Conservation (phyloP, 768 basidiomycete genomes). For the Hypholoma sublateritium region DNA sequence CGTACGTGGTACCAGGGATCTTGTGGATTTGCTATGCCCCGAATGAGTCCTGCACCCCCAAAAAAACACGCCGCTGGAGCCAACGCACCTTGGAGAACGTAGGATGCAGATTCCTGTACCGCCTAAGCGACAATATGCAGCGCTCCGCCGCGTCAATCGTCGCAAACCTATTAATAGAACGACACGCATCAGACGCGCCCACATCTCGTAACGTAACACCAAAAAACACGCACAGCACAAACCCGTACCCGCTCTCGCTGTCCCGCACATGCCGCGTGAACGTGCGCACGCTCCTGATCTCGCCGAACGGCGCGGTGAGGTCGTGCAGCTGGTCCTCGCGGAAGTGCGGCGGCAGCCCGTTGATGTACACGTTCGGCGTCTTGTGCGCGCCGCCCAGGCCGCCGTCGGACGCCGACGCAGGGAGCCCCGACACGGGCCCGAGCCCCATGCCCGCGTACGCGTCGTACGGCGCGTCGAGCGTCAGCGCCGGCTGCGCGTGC, state of each 20-base stretch:
- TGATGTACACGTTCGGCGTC: conserved; percentile 86
- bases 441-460: background rate
- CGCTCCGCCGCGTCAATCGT: conserved; percentile 65
- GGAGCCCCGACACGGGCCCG: conserved; percentile 7
- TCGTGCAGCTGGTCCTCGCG: conserved; percentile 78
- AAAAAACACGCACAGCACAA: conserved; percentile 61
- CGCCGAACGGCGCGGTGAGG: conserved; percentile 71
- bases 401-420: conserved; percentile 15
- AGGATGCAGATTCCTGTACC: conserved; percentile 78
- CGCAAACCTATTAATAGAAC: conserved; percentile 51
- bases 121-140: conserved; percentile 70
- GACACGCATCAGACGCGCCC: background rate
- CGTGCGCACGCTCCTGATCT: conserved; percentile 74
- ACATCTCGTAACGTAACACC: background rate
- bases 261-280: conserved; percentile 84
- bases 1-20: conserved; percentile 74
- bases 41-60: background rate
- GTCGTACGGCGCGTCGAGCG: conserved; percentile 11
- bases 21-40: conserved; percentile 62
- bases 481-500: conserved; percentile 11
- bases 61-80: too few relatives aligned
- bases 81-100: conserved; percentile 81
- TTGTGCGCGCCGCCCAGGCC: conserved; percentile 26
- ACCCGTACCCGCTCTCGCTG: conserved; percentile 71
- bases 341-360: conserved; percentile 81